Conservation (phyloP, 495 filamentous ascomycete genomes). For the Podospora australis region DNA sequence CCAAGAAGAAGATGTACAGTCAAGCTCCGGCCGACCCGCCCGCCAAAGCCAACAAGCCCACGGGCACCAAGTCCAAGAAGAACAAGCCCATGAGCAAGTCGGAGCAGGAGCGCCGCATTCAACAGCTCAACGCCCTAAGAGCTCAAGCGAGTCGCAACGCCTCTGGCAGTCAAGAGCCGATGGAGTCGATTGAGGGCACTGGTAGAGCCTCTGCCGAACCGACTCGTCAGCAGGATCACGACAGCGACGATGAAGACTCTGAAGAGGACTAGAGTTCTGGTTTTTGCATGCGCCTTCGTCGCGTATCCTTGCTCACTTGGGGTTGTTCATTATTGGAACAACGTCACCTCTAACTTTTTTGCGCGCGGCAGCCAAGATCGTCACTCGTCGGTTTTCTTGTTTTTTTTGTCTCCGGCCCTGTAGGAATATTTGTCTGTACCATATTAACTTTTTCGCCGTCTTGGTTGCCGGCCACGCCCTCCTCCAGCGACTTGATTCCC, state of each 20-base stretch:
- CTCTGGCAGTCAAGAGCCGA: conserved; percentile 44
- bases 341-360: too few species aligned
- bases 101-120: conserved; percentile 87
- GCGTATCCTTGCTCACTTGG: too few species aligned
- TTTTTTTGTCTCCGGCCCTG: background rate
- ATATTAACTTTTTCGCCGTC: background rate
- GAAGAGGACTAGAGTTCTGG: conserved; percentile 33
- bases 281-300: too few species aligned
- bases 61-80: conserved; percentile 74
- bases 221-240: conserved; percentile 11
- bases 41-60: conserved; percentile 37
- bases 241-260: conserved; percentile 33
- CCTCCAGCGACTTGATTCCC: too few species aligned
- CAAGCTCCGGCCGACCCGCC: conserved; percentile 24
- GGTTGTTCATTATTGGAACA: too few species aligned
- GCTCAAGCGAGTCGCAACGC: conserved; percentile 40
- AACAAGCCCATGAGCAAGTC: conserved; percentile 97
- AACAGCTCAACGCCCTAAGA: conserved; percentile 60
- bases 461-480: background rate
- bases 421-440: conserved; percentile 1
- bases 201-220: conserved; percentile 16
- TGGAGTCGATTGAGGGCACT: conserved; percentile 33
- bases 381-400: too few species aligned
- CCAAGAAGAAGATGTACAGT: conserved; percentile 19
- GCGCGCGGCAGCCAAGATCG: background rate